phyloP scores from a whole-genome alignment of 306 rosid species.

The Quercus dentata region DNA sequence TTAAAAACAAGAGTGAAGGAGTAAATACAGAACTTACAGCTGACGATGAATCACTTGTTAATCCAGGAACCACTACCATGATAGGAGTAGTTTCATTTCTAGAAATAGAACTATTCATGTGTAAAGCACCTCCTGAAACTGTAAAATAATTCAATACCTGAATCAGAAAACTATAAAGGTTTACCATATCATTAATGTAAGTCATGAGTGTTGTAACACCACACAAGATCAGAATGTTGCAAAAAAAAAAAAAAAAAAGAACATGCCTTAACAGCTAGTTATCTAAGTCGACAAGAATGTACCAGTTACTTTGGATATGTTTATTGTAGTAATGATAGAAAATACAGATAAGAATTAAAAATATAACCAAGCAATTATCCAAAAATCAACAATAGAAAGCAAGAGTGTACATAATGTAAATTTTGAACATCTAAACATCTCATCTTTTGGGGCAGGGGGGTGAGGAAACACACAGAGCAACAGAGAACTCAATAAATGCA shows the following conservation, averaged over 20 bases:
- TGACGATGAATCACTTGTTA: conserved; percentile 81
- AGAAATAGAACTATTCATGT: conserved; percentile 21
- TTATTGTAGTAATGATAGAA: neutral
- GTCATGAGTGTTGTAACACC: neutral
- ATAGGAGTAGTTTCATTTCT: conserved; percentile 60
- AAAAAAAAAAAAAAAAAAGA: neutral
- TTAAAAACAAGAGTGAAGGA: neutral
- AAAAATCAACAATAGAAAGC: neutral
- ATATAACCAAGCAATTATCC: neutral
- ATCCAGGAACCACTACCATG: conserved; percentile 76
- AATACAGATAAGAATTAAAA: neutral
- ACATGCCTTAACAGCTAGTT: neutral
- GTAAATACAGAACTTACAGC: conserved; percentile 51
- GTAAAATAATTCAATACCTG: conserved; percentile 19
- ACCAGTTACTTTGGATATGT: neutral
- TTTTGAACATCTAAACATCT: too few species aligned
- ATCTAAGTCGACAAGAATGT: neutral
- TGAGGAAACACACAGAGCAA: neutral
- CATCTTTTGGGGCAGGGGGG: too few species aligned
- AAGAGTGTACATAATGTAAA: neutral
- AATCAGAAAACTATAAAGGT: neutral
- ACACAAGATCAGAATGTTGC: neutral
- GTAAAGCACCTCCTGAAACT: conserved; percentile 44
- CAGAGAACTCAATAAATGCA: neutral
- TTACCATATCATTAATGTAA: neutral